These are phyloP conservation scores for Syzygium syzygioides DNA, from an alignment of 441 rosid genomes.

Conservation along the genomic window DNA sequence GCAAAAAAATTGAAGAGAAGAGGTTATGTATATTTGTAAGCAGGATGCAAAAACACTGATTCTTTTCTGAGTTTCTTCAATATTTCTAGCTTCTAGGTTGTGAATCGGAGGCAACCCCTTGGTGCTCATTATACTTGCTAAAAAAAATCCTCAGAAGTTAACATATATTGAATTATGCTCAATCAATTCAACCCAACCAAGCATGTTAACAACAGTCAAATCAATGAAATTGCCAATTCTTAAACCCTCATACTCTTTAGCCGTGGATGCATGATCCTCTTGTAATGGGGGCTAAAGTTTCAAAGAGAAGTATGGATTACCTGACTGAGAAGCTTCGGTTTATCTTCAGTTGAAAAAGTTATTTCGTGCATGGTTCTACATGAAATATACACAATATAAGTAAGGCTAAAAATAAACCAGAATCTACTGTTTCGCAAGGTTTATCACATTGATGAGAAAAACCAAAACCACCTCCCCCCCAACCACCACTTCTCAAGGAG, in stretches of 20 bases:
- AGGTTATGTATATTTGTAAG: neutral
- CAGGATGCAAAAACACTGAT: neutral
- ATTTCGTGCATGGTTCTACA: conserved; percentile 72
- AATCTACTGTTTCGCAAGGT: neutral
- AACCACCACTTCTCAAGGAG: neutral
- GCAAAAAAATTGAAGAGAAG: neutral
- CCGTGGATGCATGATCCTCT: neutral
- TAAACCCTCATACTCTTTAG: neutral
- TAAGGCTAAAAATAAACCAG: neutral
- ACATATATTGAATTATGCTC: neutral
- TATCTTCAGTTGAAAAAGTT: conserved; percentile 61
- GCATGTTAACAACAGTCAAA: neutral
- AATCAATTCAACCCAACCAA: neutral
- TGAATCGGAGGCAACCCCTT: neutral
- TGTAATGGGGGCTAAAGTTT: neutral
- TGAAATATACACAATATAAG: neutral
- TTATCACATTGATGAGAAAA: neutral
- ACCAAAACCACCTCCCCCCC: neutral
- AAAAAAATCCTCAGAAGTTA: neutral
- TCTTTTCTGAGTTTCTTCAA: neutral
- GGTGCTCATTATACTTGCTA: neutral
- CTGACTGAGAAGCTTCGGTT: conserved; percentile 74
- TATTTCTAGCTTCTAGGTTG: neutral
- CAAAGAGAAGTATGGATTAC: conserved; percentile 15
- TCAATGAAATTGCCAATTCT: neutral